Evolutionary conservation across 495 filamentous ascomycete genomes (phyloP).

Genomic region (Podospora conica): DNA sequence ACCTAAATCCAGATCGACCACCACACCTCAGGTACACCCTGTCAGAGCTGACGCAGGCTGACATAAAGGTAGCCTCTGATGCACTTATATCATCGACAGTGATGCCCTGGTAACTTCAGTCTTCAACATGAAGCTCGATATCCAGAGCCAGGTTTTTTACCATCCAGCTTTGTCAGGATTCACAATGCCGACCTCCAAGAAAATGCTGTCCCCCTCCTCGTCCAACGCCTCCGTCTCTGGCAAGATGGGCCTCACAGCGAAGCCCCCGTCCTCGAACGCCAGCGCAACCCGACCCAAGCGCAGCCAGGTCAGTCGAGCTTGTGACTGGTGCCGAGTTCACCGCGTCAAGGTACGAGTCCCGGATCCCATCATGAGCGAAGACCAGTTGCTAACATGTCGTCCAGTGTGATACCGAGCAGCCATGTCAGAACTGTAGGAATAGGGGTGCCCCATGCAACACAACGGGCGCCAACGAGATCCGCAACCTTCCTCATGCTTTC

Average conservation of each 20-base stretch:
- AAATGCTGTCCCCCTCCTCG: neutral
- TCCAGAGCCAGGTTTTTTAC: neutral
- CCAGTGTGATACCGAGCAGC: constrained; percentile 37
- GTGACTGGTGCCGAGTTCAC: constrained; percentile 44
- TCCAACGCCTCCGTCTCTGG: neutral
- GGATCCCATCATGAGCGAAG: neutral
- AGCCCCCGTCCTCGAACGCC: neutral
- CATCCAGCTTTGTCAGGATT: neutral
- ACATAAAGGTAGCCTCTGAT: neutral
- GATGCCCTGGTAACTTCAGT: neutral
- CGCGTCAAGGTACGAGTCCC: constrained; percentile 29
- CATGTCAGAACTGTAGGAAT: constrained; percentile 41
- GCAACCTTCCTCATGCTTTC: constrained; percentile 34
- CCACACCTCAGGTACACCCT: neutral
- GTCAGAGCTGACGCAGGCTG: neutral
- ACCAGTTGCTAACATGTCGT: neutral
- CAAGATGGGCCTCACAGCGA: neutral
- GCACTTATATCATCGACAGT: neutral
- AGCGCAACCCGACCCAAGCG: constrained; percentile 24
- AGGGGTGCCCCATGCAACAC: constrained; percentile 37
- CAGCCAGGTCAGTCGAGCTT: constrained; percentile 41
- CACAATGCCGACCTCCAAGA: neutral
- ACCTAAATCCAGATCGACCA: neutral
- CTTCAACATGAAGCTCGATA: neutral
- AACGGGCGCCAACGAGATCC: constrained; percentile 25